phyloP scores from a whole-genome alignment of 140 eudicot genomes.

The Anethum foeniculum region DNA sequence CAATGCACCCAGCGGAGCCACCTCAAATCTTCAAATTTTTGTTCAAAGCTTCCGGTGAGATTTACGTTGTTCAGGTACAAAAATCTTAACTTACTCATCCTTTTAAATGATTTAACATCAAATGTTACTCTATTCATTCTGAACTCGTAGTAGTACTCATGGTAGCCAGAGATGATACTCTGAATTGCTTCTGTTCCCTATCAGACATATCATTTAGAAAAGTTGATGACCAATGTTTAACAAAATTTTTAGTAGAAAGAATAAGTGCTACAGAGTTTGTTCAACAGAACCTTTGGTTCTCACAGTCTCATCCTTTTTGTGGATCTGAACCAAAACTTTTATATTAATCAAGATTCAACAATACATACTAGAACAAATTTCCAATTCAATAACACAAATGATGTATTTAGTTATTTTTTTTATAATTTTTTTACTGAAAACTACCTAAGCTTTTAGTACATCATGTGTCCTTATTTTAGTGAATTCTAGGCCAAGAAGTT shows the following conservation, averaged over 20 bases:
- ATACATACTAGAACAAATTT: too few relatives aligned
- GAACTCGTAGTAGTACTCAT: not conserved
- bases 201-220: not conserved
- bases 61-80: not conserved
- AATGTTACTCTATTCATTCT: not conserved
- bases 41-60: conserved; percentile 1
- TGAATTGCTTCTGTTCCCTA: not conserved
- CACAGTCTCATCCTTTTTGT: not conserved
- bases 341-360: not conserved
- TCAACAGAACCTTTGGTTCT: too few relatives aligned
- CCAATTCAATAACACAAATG: too few relatives aligned
- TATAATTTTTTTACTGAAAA: too few relatives aligned
- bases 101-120: too few relatives aligned
- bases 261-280: too few relatives aligned
- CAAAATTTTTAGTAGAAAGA: too few relatives aligned
- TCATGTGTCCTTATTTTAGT: too few relatives aligned
- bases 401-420: too few relatives aligned
- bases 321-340: not conserved
- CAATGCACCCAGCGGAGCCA: not conserved
- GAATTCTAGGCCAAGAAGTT: too few relatives aligned
- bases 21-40: not conserved
- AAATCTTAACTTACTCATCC: not conserved
- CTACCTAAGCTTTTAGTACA: too few relatives aligned
- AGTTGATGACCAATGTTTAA: not conserved
- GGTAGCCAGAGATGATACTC: not conserved